phyloP scores from a whole-genome alignment of 1,284 basidiomycete genomes.

The Boletus hoseneyae region DNA sequence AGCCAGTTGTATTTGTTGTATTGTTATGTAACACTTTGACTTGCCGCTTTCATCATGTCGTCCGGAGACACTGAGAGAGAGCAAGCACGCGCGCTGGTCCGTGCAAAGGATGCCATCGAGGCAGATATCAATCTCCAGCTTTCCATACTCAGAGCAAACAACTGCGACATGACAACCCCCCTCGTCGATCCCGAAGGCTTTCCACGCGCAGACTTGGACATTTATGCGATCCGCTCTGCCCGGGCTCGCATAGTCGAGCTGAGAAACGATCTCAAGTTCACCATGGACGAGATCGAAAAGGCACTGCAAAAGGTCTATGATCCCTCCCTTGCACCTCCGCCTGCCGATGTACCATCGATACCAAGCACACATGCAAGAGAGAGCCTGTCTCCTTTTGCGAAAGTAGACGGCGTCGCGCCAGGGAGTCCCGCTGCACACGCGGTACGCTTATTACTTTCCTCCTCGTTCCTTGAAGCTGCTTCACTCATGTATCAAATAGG shows the following conservation, averaged over 20 bases:
- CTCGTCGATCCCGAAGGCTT: constrained; percentile 84
- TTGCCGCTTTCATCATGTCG: constrained; percentile 22
- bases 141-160: constrained; percentile 57
- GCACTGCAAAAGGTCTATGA: constrained; percentile 68
- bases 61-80: constrained; percentile 46
- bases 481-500: constrained; percentile 41
- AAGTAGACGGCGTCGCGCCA: constrained; percentile 73
- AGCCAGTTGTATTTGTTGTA: not conserved
- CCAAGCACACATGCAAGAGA: constrained; percentile 17
- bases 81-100: constrained; percentile 56
- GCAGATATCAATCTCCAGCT: constrained; percentile 57
- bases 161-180: constrained; percentile 61
- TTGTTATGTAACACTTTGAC: constrained; percentile 16
- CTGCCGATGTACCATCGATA: not conserved
- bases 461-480: not conserved
- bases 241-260: constrained; percentile 70
- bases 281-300: constrained; percentile 65
- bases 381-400: constrained; percentile 57
- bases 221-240: constrained; percentile 78
- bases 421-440: constrained; percentile 76
- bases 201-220: constrained; percentile 78
- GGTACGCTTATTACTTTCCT: constrained; percentile 43
- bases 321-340: constrained; percentile 35
- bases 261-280: constrained; percentile 67
- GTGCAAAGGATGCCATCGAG: constrained; percentile 62